phyloP scores from a whole-genome alignment of 495 filamentous ascomycete genomes.

The Evansstolkia leycettana region DNA sequence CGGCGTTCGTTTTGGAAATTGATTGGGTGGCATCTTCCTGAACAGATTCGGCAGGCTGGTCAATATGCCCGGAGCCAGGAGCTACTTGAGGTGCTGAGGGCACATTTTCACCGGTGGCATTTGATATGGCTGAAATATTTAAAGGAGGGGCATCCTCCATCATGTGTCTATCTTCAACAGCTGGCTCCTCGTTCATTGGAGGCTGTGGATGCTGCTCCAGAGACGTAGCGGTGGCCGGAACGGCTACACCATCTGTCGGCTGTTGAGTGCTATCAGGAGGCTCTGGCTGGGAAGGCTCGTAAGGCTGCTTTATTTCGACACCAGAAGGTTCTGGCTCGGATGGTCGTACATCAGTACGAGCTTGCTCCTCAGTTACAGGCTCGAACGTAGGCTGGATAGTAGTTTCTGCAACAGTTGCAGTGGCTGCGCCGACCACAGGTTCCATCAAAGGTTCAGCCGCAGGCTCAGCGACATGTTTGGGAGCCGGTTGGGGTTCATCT shows the following conservation, averaged over 20 bases:
- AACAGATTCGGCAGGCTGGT: too few relatives aligned
- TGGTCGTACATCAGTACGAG: conserved; percentile 3
- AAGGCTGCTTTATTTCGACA: neutral
- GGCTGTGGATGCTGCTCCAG: neutral
- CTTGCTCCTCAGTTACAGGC: conserved; percentile 3
- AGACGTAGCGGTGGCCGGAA: too few relatives aligned
- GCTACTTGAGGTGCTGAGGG: too few relatives aligned
- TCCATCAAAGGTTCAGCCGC: conserved; percentile 12
- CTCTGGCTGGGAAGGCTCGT: neutral
- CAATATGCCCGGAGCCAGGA: too few relatives aligned
- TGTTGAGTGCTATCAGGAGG: neutral
- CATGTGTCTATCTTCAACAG: neutral
- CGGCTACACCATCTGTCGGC: too few relatives aligned
- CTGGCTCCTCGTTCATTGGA: neutral
- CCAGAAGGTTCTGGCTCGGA: conserved; percentile 1
- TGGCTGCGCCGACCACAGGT: too few relatives aligned
- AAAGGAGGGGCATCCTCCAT: neutral
- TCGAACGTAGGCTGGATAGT: conserved; percentile 12
- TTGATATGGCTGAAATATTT: too few relatives aligned
- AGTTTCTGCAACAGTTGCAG: too few relatives aligned
- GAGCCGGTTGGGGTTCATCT: conserved; percentile 1
- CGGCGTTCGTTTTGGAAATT: neutral
- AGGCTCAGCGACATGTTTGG: conserved; percentile 9
- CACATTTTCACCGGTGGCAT: too few relatives aligned
- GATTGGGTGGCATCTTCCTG: too few relatives aligned